Conservation (phyloP, 2,329 filamentous ascomycete species). For the Lachnellula suecica region DNA sequence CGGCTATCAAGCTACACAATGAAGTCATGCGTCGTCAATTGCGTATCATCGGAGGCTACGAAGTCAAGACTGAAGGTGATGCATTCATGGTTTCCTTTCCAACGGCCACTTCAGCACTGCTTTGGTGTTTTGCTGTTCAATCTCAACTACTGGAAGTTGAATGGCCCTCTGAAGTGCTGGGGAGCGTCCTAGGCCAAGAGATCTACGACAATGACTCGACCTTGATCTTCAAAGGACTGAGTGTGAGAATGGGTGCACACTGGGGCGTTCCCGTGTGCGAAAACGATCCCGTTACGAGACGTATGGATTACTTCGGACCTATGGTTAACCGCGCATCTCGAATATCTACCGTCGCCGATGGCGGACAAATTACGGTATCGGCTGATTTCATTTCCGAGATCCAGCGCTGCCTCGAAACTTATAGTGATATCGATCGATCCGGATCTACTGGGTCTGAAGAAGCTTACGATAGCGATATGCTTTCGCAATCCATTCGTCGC, state of each 20-base stretch:
- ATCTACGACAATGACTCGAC: slow-evolving; percentile 81
- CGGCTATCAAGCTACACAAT: slow-evolving; percentile 96
- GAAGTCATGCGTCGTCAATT: slow-evolving; percentile 93
- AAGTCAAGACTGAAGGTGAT: slow-evolving; percentile 99
- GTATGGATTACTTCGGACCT: slow-evolving; percentile 99
- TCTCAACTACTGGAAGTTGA: slow-evolving; percentile 80
- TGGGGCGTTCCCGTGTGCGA: slow-evolving; percentile 95
- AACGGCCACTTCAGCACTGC: slow-evolving; percentile 86
- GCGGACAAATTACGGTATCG: slow-evolving; percentile 94
- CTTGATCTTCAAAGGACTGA: slow-evolving; percentile 89
- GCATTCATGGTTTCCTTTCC: slow-evolving; percentile 99
- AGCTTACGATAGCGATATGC: slow-evolving; percentile 70
- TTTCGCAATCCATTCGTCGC: slow-evolving; percentile 76
- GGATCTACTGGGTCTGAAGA: slow-evolving; percentile 71
- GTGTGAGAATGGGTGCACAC: slow-evolving; percentile 96
- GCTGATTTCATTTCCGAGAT: slow-evolving; percentile 97
- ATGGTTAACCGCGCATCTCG: slow-evolving; percentile 98
- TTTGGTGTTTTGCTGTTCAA: slow-evolving; percentile 97
- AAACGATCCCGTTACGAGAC: slow-evolving; percentile 90
- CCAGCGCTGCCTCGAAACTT: slow-evolving; percentile 83
- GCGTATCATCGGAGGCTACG: slow-evolving; percentile 91
- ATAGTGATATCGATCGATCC: slow-evolving; percentile 77
- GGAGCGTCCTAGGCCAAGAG: slow-evolving; percentile 80
- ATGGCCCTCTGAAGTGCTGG: slow-evolving; percentile 92
- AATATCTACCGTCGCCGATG: slow-evolving; percentile 92